Base-by-base conservation (phyloP, 2,329 filamentous ascomycete species). In the Phaeosphaeria sp. region DNA sequence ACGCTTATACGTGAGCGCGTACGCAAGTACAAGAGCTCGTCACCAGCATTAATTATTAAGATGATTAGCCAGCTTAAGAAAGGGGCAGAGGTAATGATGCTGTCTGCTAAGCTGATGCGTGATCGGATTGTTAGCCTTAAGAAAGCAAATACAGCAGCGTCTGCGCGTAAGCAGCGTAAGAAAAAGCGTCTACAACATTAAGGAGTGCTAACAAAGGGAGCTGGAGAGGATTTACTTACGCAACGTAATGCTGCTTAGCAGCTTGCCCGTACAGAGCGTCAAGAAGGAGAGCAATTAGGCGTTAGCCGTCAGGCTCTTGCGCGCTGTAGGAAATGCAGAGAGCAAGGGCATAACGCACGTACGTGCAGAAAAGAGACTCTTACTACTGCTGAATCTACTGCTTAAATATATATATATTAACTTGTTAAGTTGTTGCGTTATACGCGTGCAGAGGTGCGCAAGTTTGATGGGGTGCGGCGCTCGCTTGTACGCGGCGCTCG, bases 291-390 rank as follows among this genome's bases (percentile, higher is more conserved):
- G n/a, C n/a, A n/a, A n/a, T n/a, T n/a, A n/a, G n/a, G n/a, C n/a
- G n/a, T n/a, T 9, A 63, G 54, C 55, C 50, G 52, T 39, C 46
- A 56, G 53, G 59, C 50, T 62, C 52, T 50, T 18, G 53, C 59
- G 42, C 53, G 56, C 56, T 62, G 52, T 18, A 60, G 10, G 23
- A 58, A 50, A 41, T 63, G 58, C 25, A 60, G 55, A 51, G 54
- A 63, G 56, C 36, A 55, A 55, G 27, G 58, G 15, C 51, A 64
- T 41, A 64, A 59, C 55, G 54, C 41, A 55, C 50, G 59, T 55
- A 59, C 58, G 25, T 64, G 53, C 42, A 56, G 55, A 53, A 58
- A 59, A 33, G 43, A 61, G 52, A 46, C 48, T 51, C 46, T n/a
- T n/a, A n/a, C n/a, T n/a, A n/a, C n/a, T n/a, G n/a, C n/a, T n/a